Base-by-base conservation (phyloP, 495 filamentous ascomycete genomes). In the Annulohypoxylon maeteangense region DNA sequence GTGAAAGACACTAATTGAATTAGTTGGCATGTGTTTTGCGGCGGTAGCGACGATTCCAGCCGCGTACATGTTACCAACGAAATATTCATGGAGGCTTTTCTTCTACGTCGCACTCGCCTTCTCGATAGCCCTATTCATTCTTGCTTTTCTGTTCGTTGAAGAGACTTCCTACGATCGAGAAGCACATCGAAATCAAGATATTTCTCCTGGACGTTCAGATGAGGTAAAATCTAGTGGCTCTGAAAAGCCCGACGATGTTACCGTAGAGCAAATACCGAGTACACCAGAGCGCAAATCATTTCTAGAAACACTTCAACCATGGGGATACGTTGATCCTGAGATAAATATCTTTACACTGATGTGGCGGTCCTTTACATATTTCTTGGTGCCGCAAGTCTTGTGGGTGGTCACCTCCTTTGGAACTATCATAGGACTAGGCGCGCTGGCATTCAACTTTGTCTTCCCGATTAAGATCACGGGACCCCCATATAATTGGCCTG, bases 391-490 rank as follows among this genome's bases (percentile, higher is more conserved):
- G 0, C 81, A 83, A 36, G 85, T 87, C 0, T 78, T 88, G 44
- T 88, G 86, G 86, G 86, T 88, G 1, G 81, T 88, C 32, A 84
- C 82, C 10, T 85, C 82, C 18, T 81, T 78, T 70, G 78, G 78
- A 36, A 77, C 76, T 31, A 76, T 73, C 34, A 79, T 81, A 50
- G 78, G 78, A 16, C 70, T 81, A 11, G 74, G 77, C 59, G 78
- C 71, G 7, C 62, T 81, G 20, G 74, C 74, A 42, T 76, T 81
- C 55, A 76, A 72, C 66, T 81, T 89, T 59, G 78, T 83, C 12
- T 91, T 90, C 76, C 89, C 89, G 0, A 87, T 91, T 61, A 87
- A 90, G 56, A 87, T 91, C 67, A 86, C 87, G 40, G 80, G 85
- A 22, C 74, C 77, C 11, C 78, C 78, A 0, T 81, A 81, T 32